Conservation (phyloP, 768 basidiomycete genomes). For the Kwoniella heveanensis region DNA sequence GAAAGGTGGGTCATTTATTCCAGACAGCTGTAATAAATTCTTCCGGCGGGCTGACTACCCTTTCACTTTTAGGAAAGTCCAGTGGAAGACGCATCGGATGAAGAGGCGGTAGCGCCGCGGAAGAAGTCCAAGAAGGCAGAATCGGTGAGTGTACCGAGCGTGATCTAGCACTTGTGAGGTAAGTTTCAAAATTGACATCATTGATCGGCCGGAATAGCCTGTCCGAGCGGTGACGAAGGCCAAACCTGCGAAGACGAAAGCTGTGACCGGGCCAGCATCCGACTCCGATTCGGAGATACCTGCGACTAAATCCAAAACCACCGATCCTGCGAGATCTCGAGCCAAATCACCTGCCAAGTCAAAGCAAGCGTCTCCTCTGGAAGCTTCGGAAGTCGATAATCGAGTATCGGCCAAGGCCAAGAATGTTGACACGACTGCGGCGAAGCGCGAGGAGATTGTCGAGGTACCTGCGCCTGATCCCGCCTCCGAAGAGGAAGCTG, state of each 20-base stretch:
- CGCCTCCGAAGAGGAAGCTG: conserved; percentile 1
- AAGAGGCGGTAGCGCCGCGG: conserved; percentile 21
- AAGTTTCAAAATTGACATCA: too few relatives aligned
- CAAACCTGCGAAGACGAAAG: not conserved
- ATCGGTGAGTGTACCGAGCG: conserved; percentile 15
- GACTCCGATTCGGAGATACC: conserved; percentile 16
- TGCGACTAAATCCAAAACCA: conserved; percentile 9
- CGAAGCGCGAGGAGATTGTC: conserved; percentile 9
- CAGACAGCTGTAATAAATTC: too few relatives aligned
- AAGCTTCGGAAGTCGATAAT: conserved; percentile 19
- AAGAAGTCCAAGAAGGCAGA: conserved; percentile 29
- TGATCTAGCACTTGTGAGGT: too few relatives aligned
- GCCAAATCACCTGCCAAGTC: conserved; percentile 23
- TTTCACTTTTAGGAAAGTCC: conserved; percentile 16
- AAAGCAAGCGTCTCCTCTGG: conserved; percentile 24
- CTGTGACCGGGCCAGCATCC: not conserved
- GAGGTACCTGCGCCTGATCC: conserved; percentile 13
- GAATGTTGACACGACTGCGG: conserved; percentile 2
- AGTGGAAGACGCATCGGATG: conserved; percentile 22
- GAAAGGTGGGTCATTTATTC: conserved; percentile 23
- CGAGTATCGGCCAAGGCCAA: conserved; percentile 7
- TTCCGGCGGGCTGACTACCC: too few relatives aligned
- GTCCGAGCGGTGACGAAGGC: conserved; percentile 5
- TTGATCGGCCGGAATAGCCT: too few relatives aligned
- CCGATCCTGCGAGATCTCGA: conserved; percentile 1